Conservation (phyloP, 2,329 filamentous ascomycete species). For the Hypoxylon sp. region DNA sequence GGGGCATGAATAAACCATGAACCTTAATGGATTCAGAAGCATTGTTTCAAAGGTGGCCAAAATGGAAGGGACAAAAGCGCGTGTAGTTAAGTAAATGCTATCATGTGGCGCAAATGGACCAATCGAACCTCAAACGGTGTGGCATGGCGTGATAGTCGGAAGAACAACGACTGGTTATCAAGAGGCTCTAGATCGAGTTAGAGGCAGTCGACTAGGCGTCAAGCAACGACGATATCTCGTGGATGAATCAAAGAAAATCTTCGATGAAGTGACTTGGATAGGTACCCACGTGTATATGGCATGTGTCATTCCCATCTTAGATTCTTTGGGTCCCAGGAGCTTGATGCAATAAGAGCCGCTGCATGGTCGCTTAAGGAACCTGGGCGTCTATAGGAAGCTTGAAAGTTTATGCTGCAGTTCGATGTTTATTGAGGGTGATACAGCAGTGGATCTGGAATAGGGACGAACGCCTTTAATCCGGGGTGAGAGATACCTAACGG, state of each 20-base stretch:
- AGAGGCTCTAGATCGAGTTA: slow-evolving; percentile 24
- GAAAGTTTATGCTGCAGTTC: neutral
- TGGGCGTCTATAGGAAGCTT: neutral
- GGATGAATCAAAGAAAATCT: slow-evolving; percentile 2
- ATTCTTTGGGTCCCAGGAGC: neutral
- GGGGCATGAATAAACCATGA: neutral
- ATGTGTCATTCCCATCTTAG: neutral
- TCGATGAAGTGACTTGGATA: neutral
- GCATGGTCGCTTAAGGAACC: neutral
- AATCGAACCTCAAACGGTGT: slow-evolving; percentile 14
- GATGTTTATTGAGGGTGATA: slow-evolving; percentile 1
- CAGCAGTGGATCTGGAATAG: slow-evolving; percentile 1
- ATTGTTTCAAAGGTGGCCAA: slow-evolving; percentile 3
- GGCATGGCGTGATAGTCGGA: slow-evolving; percentile 11
- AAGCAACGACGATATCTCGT: slow-evolving; percentile 16
- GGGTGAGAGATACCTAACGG: slow-evolving; percentile 1
- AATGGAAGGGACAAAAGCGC: neutral
- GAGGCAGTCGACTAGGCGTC: slow-evolving; percentile 8
- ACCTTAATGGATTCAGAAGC: neutral
- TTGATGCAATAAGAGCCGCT: neutral
- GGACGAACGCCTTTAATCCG: slow-evolving; percentile 1
- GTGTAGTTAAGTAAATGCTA: neutral
- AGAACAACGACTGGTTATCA: slow-evolving; percentile 18
- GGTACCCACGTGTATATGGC: neutral
- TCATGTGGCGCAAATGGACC: slow-evolving; percentile 2